Percentiles rank a stretch among this genome's conserved stretches.
Conservation (phyloP, 352 stramenopile genomes). For the Discostella stelligera region DNA sequence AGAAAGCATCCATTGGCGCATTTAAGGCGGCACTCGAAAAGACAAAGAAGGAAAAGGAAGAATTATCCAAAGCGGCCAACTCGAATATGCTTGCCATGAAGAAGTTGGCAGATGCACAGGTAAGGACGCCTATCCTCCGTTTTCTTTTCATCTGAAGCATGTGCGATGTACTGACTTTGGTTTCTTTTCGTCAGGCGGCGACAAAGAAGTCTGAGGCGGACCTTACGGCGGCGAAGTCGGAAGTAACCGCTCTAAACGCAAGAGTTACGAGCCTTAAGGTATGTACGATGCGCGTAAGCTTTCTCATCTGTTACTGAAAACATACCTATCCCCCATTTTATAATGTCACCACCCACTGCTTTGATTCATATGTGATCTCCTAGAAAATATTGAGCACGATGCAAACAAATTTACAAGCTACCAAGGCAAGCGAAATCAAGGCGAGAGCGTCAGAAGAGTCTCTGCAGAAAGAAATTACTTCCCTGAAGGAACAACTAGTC, state of each 20-base stretch:
- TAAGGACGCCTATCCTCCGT: slow-evolving; percentile 29
- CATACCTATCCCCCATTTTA: not conserved
- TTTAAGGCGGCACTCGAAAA: slow-evolving; percentile 64
- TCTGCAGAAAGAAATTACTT: slow-evolving; percentile 48
- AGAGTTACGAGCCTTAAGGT: slow-evolving; percentile 8
- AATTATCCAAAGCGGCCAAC: slow-evolving; percentile 47
- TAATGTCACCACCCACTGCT: no score
- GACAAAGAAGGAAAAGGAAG: slow-evolving; percentile 69
- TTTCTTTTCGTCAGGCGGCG: slow-evolving; percentile 38
- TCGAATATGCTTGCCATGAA: slow-evolving; percentile 61
- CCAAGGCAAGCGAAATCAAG: slow-evolving; percentile 38
- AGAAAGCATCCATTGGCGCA: slow-evolving; percentile 63
- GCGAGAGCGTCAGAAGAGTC: slow-evolving; percentile 28
- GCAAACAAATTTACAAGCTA: slow-evolving; percentile 32
- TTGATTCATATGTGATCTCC: not conserved
- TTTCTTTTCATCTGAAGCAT: not conserved
- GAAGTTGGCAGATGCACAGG: slow-evolving; percentile 60
- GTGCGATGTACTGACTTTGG: not conserved
- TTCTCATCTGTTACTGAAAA: not conserved
- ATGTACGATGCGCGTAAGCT: not conserved
- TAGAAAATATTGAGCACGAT: slow-evolving; percentile 47
- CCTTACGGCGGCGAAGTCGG: slow-evolving; percentile 38
- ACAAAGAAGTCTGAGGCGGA: slow-evolving; percentile 54
- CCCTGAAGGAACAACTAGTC: slow-evolving; percentile 44
- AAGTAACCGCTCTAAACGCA: slow-evolving; percentile 39